phyloP scores from a whole-genome alignment of 176 grass and related monocot genomes.

The Luzula sylvatica region DNA sequence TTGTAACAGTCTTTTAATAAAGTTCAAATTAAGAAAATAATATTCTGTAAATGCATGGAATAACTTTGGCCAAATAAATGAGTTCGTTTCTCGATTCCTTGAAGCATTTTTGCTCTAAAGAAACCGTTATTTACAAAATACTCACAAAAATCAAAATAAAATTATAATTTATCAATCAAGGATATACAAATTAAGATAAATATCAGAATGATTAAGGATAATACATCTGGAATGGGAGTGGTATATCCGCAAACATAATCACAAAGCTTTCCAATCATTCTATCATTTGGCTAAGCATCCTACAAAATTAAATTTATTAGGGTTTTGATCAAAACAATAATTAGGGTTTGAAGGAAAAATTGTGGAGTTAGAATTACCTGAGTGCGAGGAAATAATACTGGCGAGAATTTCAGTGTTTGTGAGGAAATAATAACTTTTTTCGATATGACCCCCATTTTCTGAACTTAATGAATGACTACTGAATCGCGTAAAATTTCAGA shows the following conservation, averaged over 20 bases:
- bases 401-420: slow-evolving; percentile 83
- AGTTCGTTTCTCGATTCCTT: slow-evolving; percentile 82
- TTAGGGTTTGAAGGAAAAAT: too few relatives aligned
- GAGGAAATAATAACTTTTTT: slow-evolving; percentile 62
- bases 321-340: too few relatives aligned
- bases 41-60: slow-evolving; percentile 76
- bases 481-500: too few relatives aligned
- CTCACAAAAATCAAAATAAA: slow-evolving; percentile 8
- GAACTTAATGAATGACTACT: too few relatives aligned
- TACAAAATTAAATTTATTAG: slow-evolving; percentile 18
- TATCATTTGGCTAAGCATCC: slow-evolving; percentile 89
- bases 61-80: slow-evolving; percentile 67
- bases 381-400: slow-evolving; percentile 52
- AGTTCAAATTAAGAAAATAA: slow-evolving; percentile 75
- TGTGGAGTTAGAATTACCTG: slow-evolving; percentile 45
- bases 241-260: slow-evolving; percentile 89
- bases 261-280: slow-evolving; percentile 78
- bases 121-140: slow-evolving; percentile 56
- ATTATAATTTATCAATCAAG: background rate
- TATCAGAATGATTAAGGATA: background rate
- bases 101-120: slow-evolving; percentile 81
- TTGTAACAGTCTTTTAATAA: too few relatives aligned
- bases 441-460: slow-evolving; percentile 73
- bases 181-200: background rate
- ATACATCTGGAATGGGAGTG: slow-evolving; percentile 71